These are phyloP conservation scores for Gossypium rotundifolium DNA, from an alignment of 345 rosid genomes.

Conservation along the genomic window DNA sequence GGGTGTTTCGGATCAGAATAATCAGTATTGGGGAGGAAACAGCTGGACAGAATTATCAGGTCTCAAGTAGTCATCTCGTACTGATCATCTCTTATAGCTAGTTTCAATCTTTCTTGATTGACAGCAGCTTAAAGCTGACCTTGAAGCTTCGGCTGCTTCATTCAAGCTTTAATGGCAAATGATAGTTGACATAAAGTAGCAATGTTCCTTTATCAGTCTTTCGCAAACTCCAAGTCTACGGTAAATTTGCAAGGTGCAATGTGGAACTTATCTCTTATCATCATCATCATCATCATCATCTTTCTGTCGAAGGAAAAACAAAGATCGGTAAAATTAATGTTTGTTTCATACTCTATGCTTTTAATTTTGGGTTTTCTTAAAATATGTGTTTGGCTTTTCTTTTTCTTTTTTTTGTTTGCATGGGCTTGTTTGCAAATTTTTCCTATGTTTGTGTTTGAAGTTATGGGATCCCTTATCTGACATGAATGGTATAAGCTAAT, in stretches of 20 bases:
- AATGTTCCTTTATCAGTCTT: neutral
- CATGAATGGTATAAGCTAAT: neutral
- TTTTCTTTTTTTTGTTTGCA: constrained; percentile 9
- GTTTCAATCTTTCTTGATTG: neutral
- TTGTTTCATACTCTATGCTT: neutral
- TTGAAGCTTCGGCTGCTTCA: constrained; percentile 13
- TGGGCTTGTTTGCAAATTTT: constrained; percentile 25
- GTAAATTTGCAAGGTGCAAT: neutral
- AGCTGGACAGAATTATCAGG: constrained; percentile 41
- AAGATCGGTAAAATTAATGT: constrained; percentile 12
- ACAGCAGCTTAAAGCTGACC: constrained; percentile 1
- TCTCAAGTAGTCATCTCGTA: constrained; percentile 28
- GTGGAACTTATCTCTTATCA: constrained; percentile 1
- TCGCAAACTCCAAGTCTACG: neutral
- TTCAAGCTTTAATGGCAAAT: constrained; percentile 5
- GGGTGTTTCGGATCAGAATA: constrained; percentile 30
- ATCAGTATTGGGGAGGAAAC: constrained; percentile 41
- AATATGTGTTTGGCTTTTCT: neutral
- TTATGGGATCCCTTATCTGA: constrained; percentile 16
- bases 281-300: constrained; percentile 1
- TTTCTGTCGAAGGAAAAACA: neutral
- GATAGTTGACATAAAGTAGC: constrained; percentile 1
- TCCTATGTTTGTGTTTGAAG: constrained; percentile 14
- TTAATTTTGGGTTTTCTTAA: neutral
- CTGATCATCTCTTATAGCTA: constrained; percentile 22